Base-by-base conservation (phyloP, 2,329 filamentous ascomycete genomes). In the Zymoseptoria pseudotritici region DNA sequence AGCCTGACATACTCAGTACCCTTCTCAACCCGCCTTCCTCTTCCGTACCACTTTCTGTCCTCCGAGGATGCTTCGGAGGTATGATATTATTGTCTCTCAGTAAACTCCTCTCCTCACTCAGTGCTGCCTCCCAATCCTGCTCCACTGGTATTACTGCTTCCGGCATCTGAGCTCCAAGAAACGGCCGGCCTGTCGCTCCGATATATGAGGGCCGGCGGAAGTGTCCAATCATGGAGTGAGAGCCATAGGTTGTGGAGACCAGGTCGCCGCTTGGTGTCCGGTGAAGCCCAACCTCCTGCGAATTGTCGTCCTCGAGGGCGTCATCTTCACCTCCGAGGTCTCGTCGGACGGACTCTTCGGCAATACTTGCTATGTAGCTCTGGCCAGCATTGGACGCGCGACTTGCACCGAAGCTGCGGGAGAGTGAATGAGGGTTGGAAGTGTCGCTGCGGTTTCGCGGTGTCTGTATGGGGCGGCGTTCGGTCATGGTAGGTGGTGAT, bases 131-230 rank as follows among this genome's bases (percentile, higher is more conserved):
- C 24, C 79, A 76, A 64, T 86, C 84, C 63, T 77, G 76, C 63
- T 79, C 79, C 13, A 63, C 58, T 3, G 69, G 69, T 24, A 68
- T 58, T n/a, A 68, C 57, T 2, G 77, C 79, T 72, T 71, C 76
- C 63, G 74, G 76, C 29, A 85, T 65, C 58, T 71, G 74, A 80
- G 88, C 61, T 80, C 85, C 84, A 24, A 90, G 82, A 60, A 95
- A 80, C 3, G 88, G 86, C 57, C 90, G 81, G 1, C 85, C 82
- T 22, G 87, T 86, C 11, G 87, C 88, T 29, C 87, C 86, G 51
- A 94, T 86, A 70, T 87, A 88, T 66, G 86, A 89, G 0, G 91
- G 90, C 53, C 91, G 83, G 58, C 89, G 85, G 76, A 94, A 96
- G 31, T 83, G 83, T 42, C 83, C 81, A 19, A 80, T 79, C 76